Evolutionary conservation across 805 yeast genomes (phyloP).

Genomic region (Pichia exigua): DNA sequence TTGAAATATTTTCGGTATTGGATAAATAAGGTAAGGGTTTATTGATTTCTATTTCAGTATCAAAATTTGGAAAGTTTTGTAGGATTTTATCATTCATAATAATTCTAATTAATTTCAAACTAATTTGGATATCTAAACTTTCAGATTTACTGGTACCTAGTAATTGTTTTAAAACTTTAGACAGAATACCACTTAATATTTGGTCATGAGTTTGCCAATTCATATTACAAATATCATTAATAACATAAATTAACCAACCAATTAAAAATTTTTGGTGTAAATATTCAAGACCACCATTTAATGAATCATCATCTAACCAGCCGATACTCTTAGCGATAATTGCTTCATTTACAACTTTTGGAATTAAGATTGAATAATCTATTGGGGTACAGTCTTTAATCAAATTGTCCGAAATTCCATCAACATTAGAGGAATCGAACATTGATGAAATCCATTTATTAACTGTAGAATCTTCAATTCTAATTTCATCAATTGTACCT

Average conservation of each 20-base stretch:
- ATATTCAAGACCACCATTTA: constrained; percentile 78
- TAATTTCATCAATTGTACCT: not conserved
- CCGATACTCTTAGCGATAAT: constrained; percentile 50
- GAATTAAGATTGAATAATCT: constrained; percentile 62
- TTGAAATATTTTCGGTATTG: constrained; percentile 8
- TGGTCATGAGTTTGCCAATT: constrained; percentile 14
- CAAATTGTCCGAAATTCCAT: constrained; percentile 80
- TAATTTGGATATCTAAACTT: constrained; percentile 15
- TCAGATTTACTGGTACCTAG: constrained; percentile 12
- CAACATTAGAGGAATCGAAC: constrained; percentile 48
- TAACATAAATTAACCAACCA: constrained; percentile 44
- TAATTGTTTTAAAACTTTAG: constrained; percentile 16
- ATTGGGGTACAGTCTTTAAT: constrained; percentile 57
- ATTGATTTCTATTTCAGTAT: not conserved
- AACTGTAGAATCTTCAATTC: constrained; percentile 18
- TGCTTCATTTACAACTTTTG: constrained; percentile 68
- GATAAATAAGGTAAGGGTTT: not conserved
- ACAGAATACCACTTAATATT: constrained; percentile 8
- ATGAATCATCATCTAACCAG: constrained; percentile 47
- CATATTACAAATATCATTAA: constrained; percentile 15
- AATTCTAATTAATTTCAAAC: constrained; percentile 14
- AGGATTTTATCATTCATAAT: constrained; percentile 14
- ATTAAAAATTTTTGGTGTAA: constrained; percentile 74
- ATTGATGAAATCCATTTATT: constrained; percentile 75
- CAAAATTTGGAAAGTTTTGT: constrained; percentile 1